Percentiles rank a stretch among this genome's conserved stretches.
Evolutionary conservation across 2,329 filamentous ascomycete species (phyloP).

Genomic region (Arthrobotrys sinensis): DNA sequence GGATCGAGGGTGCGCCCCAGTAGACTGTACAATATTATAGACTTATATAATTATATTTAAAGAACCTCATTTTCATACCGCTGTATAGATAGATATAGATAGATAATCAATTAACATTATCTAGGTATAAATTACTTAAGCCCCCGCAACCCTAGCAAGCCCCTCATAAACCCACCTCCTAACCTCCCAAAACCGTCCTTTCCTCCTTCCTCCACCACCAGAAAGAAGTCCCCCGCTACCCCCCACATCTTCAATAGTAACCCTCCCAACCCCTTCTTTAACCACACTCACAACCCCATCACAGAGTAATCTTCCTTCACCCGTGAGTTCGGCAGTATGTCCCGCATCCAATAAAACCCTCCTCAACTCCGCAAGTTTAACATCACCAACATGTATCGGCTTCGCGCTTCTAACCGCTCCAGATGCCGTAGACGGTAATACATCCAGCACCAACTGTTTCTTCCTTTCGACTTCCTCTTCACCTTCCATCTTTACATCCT

Average conservation of each 20-base stretch:
- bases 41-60: no score
- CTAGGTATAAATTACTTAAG: constrained; percentile 67
- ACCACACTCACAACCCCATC: constrained; percentile 89
- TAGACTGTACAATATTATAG: neutral
- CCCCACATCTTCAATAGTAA: constrained; percentile 72
- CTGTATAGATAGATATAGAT: neutral
- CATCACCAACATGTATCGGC: constrained; percentile 93
- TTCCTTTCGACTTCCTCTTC: constrained; percentile 36
- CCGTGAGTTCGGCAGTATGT: constrained; percentile 91
- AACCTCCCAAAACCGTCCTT: constrained; percentile 73
- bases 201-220: constrained; percentile 53
- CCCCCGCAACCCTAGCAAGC: constrained; percentile 87
- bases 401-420: constrained; percentile 83
- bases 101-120: neutral
- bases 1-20: constrained; percentile 27
- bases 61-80: no score
- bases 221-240: constrained; percentile 77
- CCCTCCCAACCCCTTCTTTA: constrained; percentile 79
- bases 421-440: constrained; percentile 75
- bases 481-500: constrained; percentile 55
- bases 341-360: constrained; percentile 85
- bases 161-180: constrained; percentile 94
- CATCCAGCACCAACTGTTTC: constrained; percentile 70
- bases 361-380: constrained; percentile 88
- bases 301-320: constrained; percentile 91